These are phyloP conservation scores for Sugiyamaella americana DNA, from an alignment of 805 yeast species.

Conservation along the genomic window DNA sequence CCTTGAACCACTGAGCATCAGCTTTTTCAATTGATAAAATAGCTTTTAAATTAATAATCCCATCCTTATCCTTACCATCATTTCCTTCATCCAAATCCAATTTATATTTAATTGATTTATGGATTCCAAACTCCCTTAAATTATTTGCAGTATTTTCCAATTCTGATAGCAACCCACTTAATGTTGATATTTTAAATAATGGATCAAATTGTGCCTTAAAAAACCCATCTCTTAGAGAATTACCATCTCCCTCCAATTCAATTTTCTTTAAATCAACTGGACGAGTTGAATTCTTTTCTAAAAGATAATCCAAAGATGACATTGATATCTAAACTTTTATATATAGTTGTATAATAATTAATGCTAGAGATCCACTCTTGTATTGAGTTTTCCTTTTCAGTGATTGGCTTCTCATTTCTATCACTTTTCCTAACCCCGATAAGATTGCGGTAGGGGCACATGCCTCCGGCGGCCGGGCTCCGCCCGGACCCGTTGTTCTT, in stretches of 20 bases:
- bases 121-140: constrained; percentile 12
- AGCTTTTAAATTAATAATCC: constrained; percentile 15
- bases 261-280: constrained; percentile 27
- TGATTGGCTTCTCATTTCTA: no score
- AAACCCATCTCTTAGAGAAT: constrained; percentile 23
- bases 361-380: no score
- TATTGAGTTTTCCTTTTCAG: no score
- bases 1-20: constrained; percentile 4
- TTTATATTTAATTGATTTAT: constrained; percentile 7
- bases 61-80: constrained; percentile 2
- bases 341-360: no score
- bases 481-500: no score
- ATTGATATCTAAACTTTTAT: no score
- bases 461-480: no score
- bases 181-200: constrained; percentile 22
- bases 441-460: no score
- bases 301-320: not conserved
- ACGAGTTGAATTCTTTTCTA: constrained; percentile 25
- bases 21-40: constrained; percentile 11
- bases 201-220: constrained; percentile 26
- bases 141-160: constrained; percentile 21
- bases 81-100: constrained; percentile 10
- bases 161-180: constrained; percentile 21
- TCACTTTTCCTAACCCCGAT: no score
- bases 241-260: constrained; percentile 24